phyloP scores from a whole-genome alignment of 2,329 filamentous ascomycete genomes.

The Ceratocystis ficicola region DNA sequence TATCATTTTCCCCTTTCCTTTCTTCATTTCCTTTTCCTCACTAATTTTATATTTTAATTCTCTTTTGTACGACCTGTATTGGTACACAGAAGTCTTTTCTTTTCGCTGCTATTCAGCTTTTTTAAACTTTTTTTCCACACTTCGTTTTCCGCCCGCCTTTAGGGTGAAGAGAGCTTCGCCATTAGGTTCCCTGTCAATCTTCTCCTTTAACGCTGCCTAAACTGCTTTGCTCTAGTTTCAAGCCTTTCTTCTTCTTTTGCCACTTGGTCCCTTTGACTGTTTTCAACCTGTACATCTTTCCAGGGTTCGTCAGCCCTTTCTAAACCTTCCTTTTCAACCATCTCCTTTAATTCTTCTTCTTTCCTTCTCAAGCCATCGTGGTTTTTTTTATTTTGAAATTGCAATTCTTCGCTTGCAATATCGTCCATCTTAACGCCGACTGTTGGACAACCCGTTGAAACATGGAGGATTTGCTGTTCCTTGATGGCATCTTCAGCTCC shows the following conservation, averaged over 20 bases:
- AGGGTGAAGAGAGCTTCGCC: constrained; percentile 14
- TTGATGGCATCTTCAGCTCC: neutral
- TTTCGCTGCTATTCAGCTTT: neutral
- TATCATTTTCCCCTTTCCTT: neutral
- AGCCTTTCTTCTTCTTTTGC: neutral
- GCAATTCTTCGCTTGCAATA: constrained; percentile 21
- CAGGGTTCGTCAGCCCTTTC: constrained; percentile 4
- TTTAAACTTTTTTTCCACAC: constrained; percentile 1
- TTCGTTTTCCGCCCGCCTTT: constrained; percentile 14
- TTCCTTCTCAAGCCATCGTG: neutral
- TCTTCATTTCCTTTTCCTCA: neutral
- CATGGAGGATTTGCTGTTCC: constrained; percentile 22
- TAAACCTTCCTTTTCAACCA: constrained; percentile 13
- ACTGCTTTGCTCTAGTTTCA: constrained; percentile 8
- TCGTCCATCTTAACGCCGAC: constrained; percentile 31
- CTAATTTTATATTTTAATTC: neutral
- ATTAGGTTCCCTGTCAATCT: neutral
- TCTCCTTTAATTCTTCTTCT: neutral
- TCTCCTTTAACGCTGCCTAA: neutral
- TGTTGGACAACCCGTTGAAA: constrained; percentile 28
- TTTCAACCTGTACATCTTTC: neutral
- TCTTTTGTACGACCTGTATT: neutral
- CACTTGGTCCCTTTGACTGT: neutral
- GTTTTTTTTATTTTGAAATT: constrained; percentile 12
- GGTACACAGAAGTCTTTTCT: neutral